Evolutionary conservation across 177 flowering plant genomes (phyloP), one percentile per base, ranked within the genome.

Genomic region (Vitis hybrid): DNA sequence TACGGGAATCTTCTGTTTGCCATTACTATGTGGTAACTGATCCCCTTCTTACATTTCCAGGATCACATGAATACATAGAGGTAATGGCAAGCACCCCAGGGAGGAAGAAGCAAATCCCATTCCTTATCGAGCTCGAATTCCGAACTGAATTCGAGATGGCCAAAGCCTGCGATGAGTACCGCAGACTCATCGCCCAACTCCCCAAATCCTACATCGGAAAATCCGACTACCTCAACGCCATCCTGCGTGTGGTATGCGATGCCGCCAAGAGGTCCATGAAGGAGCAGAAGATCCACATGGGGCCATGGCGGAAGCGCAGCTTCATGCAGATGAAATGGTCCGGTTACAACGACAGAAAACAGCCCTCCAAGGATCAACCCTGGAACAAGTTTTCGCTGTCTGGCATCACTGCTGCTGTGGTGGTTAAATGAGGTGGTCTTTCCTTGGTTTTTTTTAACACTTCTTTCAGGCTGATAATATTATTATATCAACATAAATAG

Each of bases 241-340:
- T 79, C 2, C 52, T 82, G 7, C 13, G 77, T 0, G 11, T 82
- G 0, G 31, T 75, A 2, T 82, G 85, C 64, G 74, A 60, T 1
- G 82, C 85, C 2, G 79, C 82, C 48, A 79, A 79, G 68, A 65
- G 56, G 45, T 76, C 77, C 2, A 68, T 66, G 67, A 68, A 66
- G 61, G 80, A 79, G 73, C 68, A 77, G 72, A 72, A 70, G 39
- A 73, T 82, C 21, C 78, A 78, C 62, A 68, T 78, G 74, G 84
- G 82, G 1, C 82, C 84, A 2, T 81, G 84, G 84, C 56, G 84
- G 11, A 81, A 74, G 57, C 48, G 56, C 2, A 64, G 81, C 22
- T 81, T 74, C 77, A 76, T 81, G 84, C 76, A 76, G 49, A 76
- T 76, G 80, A 81, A 81, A 71, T 81, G 84, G 84, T 78, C 81